Conservation (phyloP, 1,284 basidiomycete genomes). For the Cutaneotrichosporon sp. region DNA sequence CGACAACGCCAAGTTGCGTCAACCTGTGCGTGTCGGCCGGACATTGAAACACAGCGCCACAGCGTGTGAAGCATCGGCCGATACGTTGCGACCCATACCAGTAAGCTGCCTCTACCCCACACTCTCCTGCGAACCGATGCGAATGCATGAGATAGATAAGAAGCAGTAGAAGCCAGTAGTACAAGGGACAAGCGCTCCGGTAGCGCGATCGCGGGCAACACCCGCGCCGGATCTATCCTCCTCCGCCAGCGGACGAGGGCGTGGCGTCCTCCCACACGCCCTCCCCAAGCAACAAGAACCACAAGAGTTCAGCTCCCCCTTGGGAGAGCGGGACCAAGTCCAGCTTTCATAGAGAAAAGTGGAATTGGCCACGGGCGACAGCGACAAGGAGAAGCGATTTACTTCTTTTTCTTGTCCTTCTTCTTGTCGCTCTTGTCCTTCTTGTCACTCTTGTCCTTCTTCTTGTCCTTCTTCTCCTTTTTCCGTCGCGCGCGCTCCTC, state of each 20-base stretch:
- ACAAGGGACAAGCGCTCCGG: constrained; percentile 7
- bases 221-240: constrained; percentile 4
- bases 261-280: too few species aligned
- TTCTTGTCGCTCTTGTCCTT: constrained; percentile 26
- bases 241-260: constrained; percentile 1
- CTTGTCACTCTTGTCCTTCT: constrained; percentile 22
- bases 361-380: too few species aligned
- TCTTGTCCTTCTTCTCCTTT: constrained; percentile 34
- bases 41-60: too few species aligned
- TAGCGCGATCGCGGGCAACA: background rate
- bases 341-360: too few species aligned
- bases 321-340: too few species aligned
- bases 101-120: background rate
- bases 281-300: too few species aligned
- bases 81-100: background rate
- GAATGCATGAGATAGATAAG: constrained; percentile 11
- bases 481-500: constrained; percentile 31
- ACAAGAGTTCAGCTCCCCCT: too few species aligned
- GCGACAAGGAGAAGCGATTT: background rate
- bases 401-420: background rate
- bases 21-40: too few species aligned
- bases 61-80: background rate
- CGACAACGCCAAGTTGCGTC: too few species aligned
- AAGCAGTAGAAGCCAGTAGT: constrained; percentile 10
- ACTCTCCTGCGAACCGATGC: constrained; percentile 4